These are phyloP conservation scores for Diophrys sp. DNA, from an alignment of 73 alveolate species.

Conservation along the genomic window DNA sequence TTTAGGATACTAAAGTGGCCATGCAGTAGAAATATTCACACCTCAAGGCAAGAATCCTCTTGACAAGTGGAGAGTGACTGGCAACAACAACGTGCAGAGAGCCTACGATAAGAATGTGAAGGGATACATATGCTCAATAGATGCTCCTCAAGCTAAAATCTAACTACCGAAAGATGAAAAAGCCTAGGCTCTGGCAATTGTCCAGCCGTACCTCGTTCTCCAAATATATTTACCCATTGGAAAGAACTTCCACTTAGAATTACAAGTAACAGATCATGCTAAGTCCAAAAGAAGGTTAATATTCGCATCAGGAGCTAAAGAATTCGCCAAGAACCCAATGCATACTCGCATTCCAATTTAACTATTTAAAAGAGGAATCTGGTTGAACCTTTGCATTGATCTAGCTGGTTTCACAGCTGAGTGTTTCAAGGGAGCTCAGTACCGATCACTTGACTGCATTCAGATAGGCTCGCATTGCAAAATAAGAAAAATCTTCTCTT, in stretches of 20 bases:
- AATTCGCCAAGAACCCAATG: conserved; percentile 19
- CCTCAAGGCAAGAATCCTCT: conserved; percentile 12
- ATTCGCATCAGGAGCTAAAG: conserved; percentile 42
- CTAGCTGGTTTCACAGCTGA: conserved; percentile 20
- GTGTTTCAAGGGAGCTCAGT: conserved; percentile 23
- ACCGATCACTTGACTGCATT: neutral
- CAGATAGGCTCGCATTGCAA: conserved; percentile 14
- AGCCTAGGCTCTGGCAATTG: conserved; percentile 7
- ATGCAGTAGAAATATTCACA: neutral
- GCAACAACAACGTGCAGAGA: neutral
- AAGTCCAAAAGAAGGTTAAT: conserved; percentile 41
- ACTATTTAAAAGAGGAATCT: conserved; percentile 11
- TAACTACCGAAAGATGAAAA: neutral
- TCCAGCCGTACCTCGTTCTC: conserved; percentile 31
- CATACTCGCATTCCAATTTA: conserved; percentile 46
- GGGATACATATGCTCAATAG: neutral
- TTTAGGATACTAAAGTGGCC: conserved; percentile 7
- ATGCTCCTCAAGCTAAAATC: neutral
- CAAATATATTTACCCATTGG: conserved; percentile 18
- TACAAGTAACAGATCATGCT: conserved; percentile 12
- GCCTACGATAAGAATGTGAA: neutral
- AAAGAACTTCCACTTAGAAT: conserved; percentile 20
- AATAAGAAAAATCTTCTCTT: conserved; percentile 2
- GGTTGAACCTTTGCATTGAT: conserved; percentile 52
- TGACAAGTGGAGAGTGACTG: conserved; percentile 4